Percentiles rank a stretch among this genome's conserved stretches.
phyloP scores from a whole-genome alignment of 23 red algal species.

The Pyropia yezoensis region DNA sequence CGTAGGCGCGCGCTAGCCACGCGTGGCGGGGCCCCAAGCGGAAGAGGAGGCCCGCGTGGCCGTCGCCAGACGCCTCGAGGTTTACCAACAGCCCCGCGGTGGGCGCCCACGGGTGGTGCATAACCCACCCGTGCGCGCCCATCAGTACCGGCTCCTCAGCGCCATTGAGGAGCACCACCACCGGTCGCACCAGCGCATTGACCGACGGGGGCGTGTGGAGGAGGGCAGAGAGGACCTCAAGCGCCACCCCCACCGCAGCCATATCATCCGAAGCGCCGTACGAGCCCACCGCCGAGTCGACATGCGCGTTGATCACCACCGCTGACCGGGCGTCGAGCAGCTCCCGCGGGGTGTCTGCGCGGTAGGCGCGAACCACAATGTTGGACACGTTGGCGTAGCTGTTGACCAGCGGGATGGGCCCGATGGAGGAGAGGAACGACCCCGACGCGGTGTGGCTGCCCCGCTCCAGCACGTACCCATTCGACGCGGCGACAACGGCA shows the following conservation, averaged over 20 bases:
- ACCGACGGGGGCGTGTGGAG: slow-evolving; percentile 10
- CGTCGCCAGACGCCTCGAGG: slow-evolving; percentile 78
- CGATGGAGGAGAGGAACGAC: slow-evolving; percentile 11
- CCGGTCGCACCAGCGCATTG: slow-evolving; percentile 16
- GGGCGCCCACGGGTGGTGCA: slow-evolving; percentile 43
- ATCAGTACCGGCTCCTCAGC: slow-evolving; percentile 78
- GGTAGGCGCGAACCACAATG: slow-evolving; percentile 12
- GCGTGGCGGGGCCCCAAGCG: slow-evolving; percentile 55
- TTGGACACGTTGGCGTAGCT: slow-evolving; percentile 15
- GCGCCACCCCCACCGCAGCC: slow-evolving; percentile 39
- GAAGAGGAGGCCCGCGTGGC: slow-evolving; percentile 68
- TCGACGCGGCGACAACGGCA: background rate
- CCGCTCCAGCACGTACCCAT: slow-evolving; percentile 6
- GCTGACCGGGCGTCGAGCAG: slow-evolving; percentile 18
- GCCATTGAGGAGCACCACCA: slow-evolving; percentile 89
- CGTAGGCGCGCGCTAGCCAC: slow-evolving; percentile 82
- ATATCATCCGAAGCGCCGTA: slow-evolving; percentile 71
- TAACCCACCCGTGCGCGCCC: slow-evolving; percentile 82
- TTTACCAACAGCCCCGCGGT: slow-evolving; percentile 64
- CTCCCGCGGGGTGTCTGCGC: slow-evolving; percentile 28
- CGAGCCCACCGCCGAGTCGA: slow-evolving; percentile 71
- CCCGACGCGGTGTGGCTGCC: slow-evolving; percentile 23
- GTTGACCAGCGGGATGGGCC: slow-evolving; percentile 1
- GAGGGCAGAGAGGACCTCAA: slow-evolving; percentile 52
- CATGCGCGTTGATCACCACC: slow-evolving; percentile 72